Percentiles rank a stretch among this genome's conserved stretches.
Conservation (phyloP, 306 rosid genomes). For the Abrus precatorius region DNA sequence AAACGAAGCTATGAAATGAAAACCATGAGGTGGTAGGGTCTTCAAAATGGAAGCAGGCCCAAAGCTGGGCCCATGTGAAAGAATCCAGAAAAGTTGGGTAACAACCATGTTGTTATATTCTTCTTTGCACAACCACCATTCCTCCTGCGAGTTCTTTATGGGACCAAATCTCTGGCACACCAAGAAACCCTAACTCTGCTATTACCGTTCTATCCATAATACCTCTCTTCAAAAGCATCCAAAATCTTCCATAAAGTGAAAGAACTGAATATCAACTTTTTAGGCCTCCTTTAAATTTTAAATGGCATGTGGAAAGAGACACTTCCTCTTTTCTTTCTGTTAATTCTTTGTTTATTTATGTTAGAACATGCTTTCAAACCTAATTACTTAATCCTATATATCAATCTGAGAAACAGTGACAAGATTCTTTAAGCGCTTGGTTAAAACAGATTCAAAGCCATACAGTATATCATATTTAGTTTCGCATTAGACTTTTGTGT, state of each 20-base stretch:
- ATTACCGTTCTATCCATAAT: constrained; percentile 14
- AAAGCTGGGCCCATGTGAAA: constrained; percentile 53
- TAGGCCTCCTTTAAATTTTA: constrained; percentile 53
- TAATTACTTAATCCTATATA: constrained; percentile 23
- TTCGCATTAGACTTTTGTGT: constrained; percentile 9
- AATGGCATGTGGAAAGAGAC: constrained; percentile 59
- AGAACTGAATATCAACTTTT: constrained; percentile 70
- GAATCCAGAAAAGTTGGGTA: constrained; percentile 69
- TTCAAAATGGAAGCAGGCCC: constrained; percentile 30
- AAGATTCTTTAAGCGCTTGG: constrained; percentile 43
- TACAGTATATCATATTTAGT: not conserved
- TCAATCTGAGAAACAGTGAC: constrained; percentile 33
- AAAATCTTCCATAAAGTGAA: constrained; percentile 70
- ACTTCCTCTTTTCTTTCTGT: constrained; percentile 42
- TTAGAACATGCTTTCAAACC: constrained; percentile 25
- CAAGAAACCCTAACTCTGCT: constrained; percentile 35
- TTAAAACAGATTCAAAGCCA: not conserved
- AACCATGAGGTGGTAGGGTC: constrained; percentile 43
- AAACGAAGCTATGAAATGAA: constrained; percentile 21
- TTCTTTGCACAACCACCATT: constrained; percentile 63
- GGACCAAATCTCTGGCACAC: constrained; percentile 71
- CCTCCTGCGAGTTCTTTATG: constrained; percentile 77
- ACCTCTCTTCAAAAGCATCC: constrained; percentile 58
- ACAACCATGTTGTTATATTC: constrained; percentile 80
- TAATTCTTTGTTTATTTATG: constrained; percentile 34